Base-by-base conservation (phyloP, 129 eudicot species). In the Arctium minus region DNA sequence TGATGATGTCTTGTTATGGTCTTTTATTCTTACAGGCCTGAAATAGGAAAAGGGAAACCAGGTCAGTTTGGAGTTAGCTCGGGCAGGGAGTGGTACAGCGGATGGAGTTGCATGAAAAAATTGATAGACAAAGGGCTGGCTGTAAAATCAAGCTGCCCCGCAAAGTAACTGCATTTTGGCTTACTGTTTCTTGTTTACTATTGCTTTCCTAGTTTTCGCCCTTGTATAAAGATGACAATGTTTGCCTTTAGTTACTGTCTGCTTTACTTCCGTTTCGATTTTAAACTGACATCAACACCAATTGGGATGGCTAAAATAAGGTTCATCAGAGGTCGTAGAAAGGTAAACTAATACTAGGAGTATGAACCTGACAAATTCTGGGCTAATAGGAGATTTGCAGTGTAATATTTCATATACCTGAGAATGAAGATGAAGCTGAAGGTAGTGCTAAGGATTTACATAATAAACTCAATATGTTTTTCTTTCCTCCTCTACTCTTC, bases 101-200 rank as follows among this genome's bases (percentile, higher is more conserved):
- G 99, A 86, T 96, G 99, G 99, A 91, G 82, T 88, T 88, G 94
- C 85, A 93, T 96, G 98, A 90, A 86, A 82, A 93, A 88, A 12
- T 86, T 96, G 84, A 84, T 96, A 72, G 81, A 80, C n/a, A 91
- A 92, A 91, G 97, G 98, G 50, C 88, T 96, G 64, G 98, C 80
- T 74, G 92, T 82, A 33, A 96, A 96, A 88, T 88, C 98, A 38
- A 90, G 98, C 88, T 88, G 93, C 88, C 99, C 99, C 1, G 99
- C 98, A 29, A 96, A 96, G 99, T 96, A 91, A 77, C 76, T 38
- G 13, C 81, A 70, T 70, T 86, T 85, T 42, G 2, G 33, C 37
- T 64, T 77, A 42, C 67, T 9, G 18, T 1, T 37, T 67, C 2
- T 56, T 33, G 10, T 77, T 50, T 81, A 5, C 35, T 56, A n/a